Conservation (phyloP, 2,329 filamentous ascomycete species). For the Fusarium drepaniforme region DNA sequence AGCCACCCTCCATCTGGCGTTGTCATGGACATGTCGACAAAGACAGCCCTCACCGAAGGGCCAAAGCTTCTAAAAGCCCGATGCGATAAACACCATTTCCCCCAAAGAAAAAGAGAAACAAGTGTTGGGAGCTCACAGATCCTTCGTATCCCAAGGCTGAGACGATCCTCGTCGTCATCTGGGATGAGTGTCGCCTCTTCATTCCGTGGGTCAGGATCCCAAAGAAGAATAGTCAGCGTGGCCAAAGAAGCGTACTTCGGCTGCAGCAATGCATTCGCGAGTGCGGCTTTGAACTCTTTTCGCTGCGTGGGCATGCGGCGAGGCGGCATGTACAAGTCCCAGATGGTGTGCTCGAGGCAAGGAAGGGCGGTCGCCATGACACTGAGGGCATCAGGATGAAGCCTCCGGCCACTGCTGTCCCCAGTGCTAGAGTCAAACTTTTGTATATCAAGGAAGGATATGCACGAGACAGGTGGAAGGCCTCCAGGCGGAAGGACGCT, state of each 20-base stretch:
- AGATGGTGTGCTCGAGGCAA: background rate
- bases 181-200: background rate
- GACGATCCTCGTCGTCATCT: background rate
- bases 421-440: background rate
- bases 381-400: background rate
- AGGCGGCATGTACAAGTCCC: background rate
- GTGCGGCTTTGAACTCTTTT: background rate
- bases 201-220: background rate
- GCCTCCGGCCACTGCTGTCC: background rate
- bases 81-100: background rate
- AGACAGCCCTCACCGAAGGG: background rate
- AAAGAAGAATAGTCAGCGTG: background rate
- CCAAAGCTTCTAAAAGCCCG: background rate
- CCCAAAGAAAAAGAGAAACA: background rate
- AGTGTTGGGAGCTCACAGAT: background rate
- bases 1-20: background rate
- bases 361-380: background rate
- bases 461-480: background rate
- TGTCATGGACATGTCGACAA: background rate
- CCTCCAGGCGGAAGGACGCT: background rate
- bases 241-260: background rate
- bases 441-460: background rate
- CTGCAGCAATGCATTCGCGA: background rate
- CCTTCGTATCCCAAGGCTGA: background rate
- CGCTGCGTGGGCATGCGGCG: background rate